Base-by-base conservation (phyloP, 192 early-diverging fungal species). In the Diversispora epigaea region DNA sequence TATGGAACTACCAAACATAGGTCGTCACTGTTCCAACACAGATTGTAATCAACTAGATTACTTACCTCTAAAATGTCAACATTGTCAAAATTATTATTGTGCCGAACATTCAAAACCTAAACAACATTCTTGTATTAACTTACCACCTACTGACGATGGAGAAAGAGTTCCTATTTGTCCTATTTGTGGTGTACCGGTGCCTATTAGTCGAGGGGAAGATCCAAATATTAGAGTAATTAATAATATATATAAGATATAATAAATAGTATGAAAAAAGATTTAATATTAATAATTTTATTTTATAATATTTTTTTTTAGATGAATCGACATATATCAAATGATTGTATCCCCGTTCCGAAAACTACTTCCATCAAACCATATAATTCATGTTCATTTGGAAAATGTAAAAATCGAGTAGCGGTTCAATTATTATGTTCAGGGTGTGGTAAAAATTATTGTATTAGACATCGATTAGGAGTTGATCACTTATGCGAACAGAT, bases 401-500 rank as follows among this genome's bases (percentile, higher is more conserved):
- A 85, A 0, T 96, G 94, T 71, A 89, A 84, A 52, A 86, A 86
- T 41, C 85, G 90, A 61, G 82, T 90, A 10, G 72, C 91, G 19
- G 88, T 94, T 4, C 87, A 86, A 41, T 87, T 93, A 14, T 57
- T 81, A 44, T 96, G 94, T 79, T 75, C 84, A 25, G 79, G 76
- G 10, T 96, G 94, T 78, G 71, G 80, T 19, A 75, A 84, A 39
- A 82, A 82, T 44, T 94, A 86, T 73, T 96, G 94, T 79, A 81
- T 96, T 58, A 90, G 89, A 75, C 94, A 96, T 82, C 87, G 93
- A 39, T 79, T 93, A 46, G 89, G 91, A 52, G 70, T 79, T 39
- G 92, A 92, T 62, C 94, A 95, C 75, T 74, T 85, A 8, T 95
- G 94, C 64, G 67, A 80, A 39, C 60, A 62, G 70, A 70, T 21